These are phyloP conservation scores for Viola odorata DNA, from an alignment of 345 rosid genomes.

Conservation along the genomic window DNA sequence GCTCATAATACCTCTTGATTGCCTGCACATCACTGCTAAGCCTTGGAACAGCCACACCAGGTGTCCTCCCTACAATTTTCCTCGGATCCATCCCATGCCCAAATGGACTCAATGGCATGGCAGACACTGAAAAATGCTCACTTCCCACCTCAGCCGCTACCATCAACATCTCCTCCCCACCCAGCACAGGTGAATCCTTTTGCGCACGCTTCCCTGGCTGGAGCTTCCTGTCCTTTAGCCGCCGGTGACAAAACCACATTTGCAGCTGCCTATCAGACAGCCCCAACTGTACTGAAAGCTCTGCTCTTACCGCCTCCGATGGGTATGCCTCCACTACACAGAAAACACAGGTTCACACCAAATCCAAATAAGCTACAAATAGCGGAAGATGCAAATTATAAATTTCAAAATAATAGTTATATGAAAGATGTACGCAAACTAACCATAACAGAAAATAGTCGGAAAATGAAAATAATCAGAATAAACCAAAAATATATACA, in stretches of 20 bases:
- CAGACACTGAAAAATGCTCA: conserved; percentile 31
- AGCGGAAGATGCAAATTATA: background rate
- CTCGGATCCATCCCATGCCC: conserved; percentile 36
- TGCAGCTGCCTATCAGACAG: conserved; percentile 86
- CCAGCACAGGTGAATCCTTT: conserved; percentile 34
- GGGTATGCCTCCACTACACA: conserved; percentile 68
- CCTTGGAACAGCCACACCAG: conserved; percentile 44
- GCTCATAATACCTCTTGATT: conserved; percentile 49
- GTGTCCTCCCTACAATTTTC: conserved; percentile 24
- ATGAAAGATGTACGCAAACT: too few relatives aligned
- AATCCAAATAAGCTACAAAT: background rate
- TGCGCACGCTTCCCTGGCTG: conserved; percentile 42
- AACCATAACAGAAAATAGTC: too few relatives aligned
- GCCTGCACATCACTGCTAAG: conserved; percentile 39
- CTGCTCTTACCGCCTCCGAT: conserved; percentile 60
- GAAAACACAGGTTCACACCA: background rate
- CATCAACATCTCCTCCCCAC: conserved; percentile 25
- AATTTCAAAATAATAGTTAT: background rate
- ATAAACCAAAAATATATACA: background rate
- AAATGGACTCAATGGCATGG: conserved; percentile 20
- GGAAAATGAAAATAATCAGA: too few relatives aligned
- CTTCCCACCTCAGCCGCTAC: conserved; percentile 20
- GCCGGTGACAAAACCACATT: conserved; percentile 98
- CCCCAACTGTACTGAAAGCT: conserved; percentile 67
- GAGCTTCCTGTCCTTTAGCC: conserved; percentile 76